Percentiles rank a stretch among this genome's conserved stretches.
Conservation (phyloP, 768 basidiomycete species). For the Boletus vermiculosoides region DNA sequence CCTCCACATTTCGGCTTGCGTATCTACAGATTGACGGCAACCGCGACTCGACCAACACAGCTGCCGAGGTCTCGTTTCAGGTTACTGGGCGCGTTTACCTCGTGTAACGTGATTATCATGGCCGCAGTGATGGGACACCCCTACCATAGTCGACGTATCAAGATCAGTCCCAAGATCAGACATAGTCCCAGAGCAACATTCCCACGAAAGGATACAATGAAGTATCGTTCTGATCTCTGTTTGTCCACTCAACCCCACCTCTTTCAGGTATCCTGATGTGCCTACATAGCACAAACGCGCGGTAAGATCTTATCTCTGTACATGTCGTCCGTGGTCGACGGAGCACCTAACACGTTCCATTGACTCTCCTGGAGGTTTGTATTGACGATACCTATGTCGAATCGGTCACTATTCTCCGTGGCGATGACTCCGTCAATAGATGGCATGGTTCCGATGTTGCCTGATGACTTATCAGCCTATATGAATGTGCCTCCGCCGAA, state of each 20-base stretch:
- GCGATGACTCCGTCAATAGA: background rate
- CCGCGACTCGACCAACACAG: background rate
- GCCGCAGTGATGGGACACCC: background rate
- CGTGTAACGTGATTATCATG: conserved; percentile 7
- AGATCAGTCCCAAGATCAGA: conserved; percentile 4
- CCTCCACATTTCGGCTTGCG: background rate
- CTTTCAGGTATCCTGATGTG: background rate
- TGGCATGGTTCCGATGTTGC: conserved; percentile 2
- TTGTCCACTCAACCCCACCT: background rate
- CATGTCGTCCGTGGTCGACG: conserved; percentile 7
- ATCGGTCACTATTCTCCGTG: conserved; percentile 4
- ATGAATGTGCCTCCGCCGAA: background rate
- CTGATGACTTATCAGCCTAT: background rate
- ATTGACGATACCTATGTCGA: background rate
- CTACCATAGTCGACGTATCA: conserved; percentile 3
- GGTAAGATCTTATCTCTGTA: background rate
- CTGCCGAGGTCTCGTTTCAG: conserved; percentile 3
- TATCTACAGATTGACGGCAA: conserved; percentile 1
- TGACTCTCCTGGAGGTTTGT: background rate
- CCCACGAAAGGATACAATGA: background rate
- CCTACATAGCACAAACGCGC: background rate
- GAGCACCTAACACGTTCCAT: background rate
- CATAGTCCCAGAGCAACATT: background rate
- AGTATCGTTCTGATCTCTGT: background rate
- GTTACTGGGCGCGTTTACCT: conserved; percentile 6